These are phyloP conservation scores for Sordariomycetes sp. DNA, from an alignment of 2,329 filamentous ascomycete species.

Conservation along the genomic window DNA sequence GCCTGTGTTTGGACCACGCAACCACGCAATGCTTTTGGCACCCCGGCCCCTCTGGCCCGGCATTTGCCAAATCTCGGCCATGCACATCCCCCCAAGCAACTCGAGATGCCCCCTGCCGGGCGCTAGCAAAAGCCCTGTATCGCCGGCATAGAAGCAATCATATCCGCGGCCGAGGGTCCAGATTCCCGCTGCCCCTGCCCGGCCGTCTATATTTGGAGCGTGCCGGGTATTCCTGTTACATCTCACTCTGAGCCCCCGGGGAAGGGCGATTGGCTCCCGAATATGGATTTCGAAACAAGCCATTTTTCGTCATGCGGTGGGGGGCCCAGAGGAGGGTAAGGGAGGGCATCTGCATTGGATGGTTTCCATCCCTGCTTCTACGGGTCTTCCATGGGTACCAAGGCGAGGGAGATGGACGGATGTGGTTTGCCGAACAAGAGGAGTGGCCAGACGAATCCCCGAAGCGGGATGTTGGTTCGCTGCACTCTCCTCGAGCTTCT, in stretches of 20 bases:
- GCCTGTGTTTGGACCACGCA: not conserved
- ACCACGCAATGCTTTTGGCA: not conserved
- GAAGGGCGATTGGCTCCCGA: not conserved
- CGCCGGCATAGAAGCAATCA: not conserved
- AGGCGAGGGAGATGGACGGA: not conserved
- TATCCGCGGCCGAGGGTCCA: not conserved
- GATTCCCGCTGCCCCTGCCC: not conserved
- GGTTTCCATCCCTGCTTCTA: not conserved
- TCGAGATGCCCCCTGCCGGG: not conserved
- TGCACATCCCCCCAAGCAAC: not conserved
- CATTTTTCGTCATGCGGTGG: not conserved
- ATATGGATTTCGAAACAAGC: not conserved
- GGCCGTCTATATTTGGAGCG: not conserved
- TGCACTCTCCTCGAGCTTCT: not conserved
- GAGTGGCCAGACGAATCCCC: not conserved
- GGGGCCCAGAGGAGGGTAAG: not conserved
- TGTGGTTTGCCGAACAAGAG: slow-evolving; percentile 5
- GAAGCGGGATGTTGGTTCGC: not conserved
- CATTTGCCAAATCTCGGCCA: not conserved
- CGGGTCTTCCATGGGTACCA: not conserved
- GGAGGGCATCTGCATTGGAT: not conserved
- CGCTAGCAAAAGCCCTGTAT: not conserved
- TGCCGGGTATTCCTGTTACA: not conserved
- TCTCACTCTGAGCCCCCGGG: not conserved
- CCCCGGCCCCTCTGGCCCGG: not conserved